Conservation (phyloP, 2,329 filamentous ascomycete genomes). For the Talaromyces sp. region DNA sequence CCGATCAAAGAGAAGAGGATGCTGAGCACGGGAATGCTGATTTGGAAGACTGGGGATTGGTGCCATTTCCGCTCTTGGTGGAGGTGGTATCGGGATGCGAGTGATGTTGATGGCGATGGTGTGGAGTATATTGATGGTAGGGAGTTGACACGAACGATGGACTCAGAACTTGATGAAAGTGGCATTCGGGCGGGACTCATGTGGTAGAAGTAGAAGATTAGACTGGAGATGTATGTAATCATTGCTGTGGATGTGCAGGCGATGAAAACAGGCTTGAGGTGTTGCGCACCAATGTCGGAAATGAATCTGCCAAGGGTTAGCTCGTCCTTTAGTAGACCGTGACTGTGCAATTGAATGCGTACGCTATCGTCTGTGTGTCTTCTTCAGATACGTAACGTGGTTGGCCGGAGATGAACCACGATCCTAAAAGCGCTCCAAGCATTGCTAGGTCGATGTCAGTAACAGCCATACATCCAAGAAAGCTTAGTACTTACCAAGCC, state of each 20-base stretch:
- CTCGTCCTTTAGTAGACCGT: too few relatives aligned
- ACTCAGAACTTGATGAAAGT: neutral
- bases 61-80: slow-evolving; percentile 1
- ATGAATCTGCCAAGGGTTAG: slow-evolving; percentile 2
- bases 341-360: neutral
- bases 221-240: slow-evolving; percentile 12
- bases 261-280: slow-evolving; percentile 17
- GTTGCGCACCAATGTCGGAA: slow-evolving; percentile 18
- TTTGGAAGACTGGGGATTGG: neutral
- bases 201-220: slow-evolving; percentile 4
- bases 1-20: slow-evolving; percentile 13
- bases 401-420: slow-evolving; percentile 14
- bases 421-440: slow-evolving; percentile 15
- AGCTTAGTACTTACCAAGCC: slow-evolving; percentile 9
- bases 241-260: slow-evolving; percentile 10
- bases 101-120: neutral
- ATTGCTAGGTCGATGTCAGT: slow-evolving; percentile 13
- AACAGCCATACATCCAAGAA: neutral
- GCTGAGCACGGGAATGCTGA: slow-evolving; percentile 3
- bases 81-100: neutral
- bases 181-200: neutral
- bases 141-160: neutral
- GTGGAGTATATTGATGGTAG: slow-evolving; percentile 1
- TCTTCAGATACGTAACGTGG: slow-evolving; percentile 17
- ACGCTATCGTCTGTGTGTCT: slow-evolving; percentile 17